phyloP scores from a whole-genome alignment of 2,329 filamentous ascomycete genomes.

The Bertia moriformis region DNA sequence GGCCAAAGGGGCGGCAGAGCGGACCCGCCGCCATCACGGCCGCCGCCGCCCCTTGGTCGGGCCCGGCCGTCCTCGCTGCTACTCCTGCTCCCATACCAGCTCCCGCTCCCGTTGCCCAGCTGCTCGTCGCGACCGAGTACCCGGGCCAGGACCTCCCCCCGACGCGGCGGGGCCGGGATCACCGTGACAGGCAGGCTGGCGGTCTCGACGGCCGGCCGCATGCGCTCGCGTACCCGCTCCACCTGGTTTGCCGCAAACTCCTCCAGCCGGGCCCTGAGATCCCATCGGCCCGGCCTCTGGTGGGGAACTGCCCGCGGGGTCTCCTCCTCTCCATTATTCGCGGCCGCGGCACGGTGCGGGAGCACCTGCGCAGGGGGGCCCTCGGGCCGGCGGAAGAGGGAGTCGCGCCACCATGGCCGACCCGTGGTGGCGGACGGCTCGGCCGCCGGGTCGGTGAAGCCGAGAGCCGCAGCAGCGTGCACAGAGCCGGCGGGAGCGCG shows the following conservation, averaged over 20 bases:
- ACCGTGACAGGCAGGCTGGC: conserved; percentile 41
- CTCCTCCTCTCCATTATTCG: conserved; percentile 5
- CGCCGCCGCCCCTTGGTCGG: neutral
- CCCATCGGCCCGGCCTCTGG: conserved; percentile 28
- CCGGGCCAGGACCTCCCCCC: conserved; percentile 37
- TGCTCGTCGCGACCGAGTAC: conserved; percentile 24
- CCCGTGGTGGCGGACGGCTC: conserved; percentile 14
- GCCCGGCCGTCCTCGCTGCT: neutral
- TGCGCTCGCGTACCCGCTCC: conserved; percentile 40
- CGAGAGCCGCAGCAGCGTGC: conserved; percentile 5
- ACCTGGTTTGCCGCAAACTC: conserved; percentile 47
- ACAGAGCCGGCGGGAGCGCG: too few species aligned
- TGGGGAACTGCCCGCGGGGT: conserved; percentile 10
- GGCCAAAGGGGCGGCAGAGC: neutral
- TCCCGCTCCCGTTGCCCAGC: too few species aligned
- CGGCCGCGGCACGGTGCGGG: conserved; percentile 12
- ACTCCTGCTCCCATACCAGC: neutral
- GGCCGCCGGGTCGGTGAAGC: conserved; percentile 8
- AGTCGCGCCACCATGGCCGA: neutral
- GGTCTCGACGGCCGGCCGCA: conserved; percentile 36
- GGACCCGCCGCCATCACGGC: neutral
- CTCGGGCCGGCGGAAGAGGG: neutral
- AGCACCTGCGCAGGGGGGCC: neutral
- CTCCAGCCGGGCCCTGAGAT: conserved; percentile 39
- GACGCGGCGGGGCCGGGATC: conserved; percentile 46